phyloP scores from a whole-genome alignment of 2,329 filamentous ascomycete genomes.

The Cercospora zeae-maydis region DNA sequence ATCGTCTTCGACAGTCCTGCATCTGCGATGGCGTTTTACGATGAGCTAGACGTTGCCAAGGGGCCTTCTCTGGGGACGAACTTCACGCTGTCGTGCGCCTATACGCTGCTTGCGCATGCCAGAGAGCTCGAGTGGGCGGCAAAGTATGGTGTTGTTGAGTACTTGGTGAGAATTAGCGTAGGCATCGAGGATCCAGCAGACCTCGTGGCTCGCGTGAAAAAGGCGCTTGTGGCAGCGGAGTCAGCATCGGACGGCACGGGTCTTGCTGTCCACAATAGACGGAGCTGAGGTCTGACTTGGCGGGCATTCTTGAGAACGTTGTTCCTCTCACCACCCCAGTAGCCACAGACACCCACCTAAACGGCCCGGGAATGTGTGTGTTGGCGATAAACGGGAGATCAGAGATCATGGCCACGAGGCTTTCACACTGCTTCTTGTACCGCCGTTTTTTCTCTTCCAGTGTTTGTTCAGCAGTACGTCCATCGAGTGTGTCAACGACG shows the following conservation, averaged over 20 bases:
- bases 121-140: neutral
- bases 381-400: conserved; percentile 34
- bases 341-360: too few relatives aligned
- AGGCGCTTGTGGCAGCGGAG: neutral
- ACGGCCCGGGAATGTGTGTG: neutral
- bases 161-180: neutral
- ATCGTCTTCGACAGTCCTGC: neutral
- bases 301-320: too few relatives aligned
- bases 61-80: neutral
- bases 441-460: conserved; percentile 45
- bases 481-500: conserved; percentile 17
- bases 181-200: neutral
- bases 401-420: conserved; percentile 21
- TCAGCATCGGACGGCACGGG: too few relatives aligned
- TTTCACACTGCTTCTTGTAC: conserved; percentile 37
- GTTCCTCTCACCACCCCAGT: too few relatives aligned
- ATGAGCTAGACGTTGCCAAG: neutral
- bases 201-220: neutral
- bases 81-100: neutral
- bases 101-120: neutral
- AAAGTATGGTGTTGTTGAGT: neutral
- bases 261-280: too few relatives aligned
- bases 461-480: conserved; percentile 52
- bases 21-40: neutral
- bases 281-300: too few relatives aligned